Conservation (phyloP, 495 filamentous ascomycete species). For the Penicillium steckii region DNA sequence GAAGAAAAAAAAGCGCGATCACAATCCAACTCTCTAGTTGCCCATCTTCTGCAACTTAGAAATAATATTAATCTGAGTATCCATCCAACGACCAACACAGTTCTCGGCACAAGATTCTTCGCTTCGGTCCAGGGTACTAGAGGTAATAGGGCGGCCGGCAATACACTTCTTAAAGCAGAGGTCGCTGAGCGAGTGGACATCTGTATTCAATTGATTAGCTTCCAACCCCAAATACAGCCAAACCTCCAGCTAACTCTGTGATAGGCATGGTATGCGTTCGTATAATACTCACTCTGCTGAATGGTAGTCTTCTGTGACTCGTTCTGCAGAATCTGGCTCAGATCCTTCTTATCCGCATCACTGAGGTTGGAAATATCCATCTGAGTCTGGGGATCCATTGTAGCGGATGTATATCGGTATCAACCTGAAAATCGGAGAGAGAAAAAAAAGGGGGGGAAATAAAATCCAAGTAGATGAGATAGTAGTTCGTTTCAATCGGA, state of each 20-base stretch:
- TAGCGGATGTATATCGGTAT: slow-evolving; percentile 3
- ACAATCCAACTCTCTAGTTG: slow-evolving; percentile 9
- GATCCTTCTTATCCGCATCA: slow-evolving; percentile 79
- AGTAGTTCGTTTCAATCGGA: background rate
- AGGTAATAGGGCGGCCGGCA: slow-evolving; percentile 58
- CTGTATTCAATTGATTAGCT: slow-evolving; percentile 33
- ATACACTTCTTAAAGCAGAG: slow-evolving; percentile 93
- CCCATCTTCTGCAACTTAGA: slow-evolving; percentile 73
- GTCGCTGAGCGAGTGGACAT: slow-evolving; percentile 80
- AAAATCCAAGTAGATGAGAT: too few species aligned
- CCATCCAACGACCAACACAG: slow-evolving; percentile 92
- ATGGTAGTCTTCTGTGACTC: slow-evolving; percentile 79
- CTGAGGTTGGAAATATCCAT: slow-evolving; percentile 70
- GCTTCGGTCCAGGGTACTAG: slow-evolving; percentile 62
- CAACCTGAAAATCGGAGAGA: background rate
- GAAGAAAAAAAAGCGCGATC: too few species aligned
- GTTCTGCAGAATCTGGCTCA: slow-evolving; percentile 75
- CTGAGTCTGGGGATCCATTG: slow-evolving; percentile 40
- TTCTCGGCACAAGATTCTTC: slow-evolving; percentile 85
- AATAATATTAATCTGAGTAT: slow-evolving; percentile 77
- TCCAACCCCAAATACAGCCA: background rate
- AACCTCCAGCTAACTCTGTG: too few species aligned
- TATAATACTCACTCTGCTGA: slow-evolving; percentile 66
- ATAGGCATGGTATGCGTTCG: too few species aligned
- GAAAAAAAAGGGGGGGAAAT: background rate